Conservation (phyloP, 805 yeast genomes). For the Ogataea parapolymorpha region DNA sequence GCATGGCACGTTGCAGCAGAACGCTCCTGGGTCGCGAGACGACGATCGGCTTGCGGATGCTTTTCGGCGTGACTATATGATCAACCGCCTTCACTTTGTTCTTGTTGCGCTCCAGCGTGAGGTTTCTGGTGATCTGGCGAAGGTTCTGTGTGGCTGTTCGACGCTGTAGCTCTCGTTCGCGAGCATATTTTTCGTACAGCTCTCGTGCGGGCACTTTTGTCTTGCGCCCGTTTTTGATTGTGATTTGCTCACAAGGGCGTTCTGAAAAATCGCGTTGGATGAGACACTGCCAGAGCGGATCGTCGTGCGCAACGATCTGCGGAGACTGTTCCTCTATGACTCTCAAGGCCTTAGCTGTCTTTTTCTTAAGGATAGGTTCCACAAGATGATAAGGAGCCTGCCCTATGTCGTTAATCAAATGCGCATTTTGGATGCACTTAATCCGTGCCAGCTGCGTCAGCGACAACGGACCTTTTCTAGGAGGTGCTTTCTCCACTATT, state of each 20-base stretch:
- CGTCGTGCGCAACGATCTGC: constrained; percentile 39
- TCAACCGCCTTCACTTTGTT: constrained; percentile 37
- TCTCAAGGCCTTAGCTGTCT: constrained; percentile 43
- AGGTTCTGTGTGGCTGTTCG: constrained; percentile 43
- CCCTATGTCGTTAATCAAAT: constrained; percentile 33
- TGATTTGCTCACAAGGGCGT: constrained; percentile 33
- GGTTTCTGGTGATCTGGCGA: constrained; percentile 38
- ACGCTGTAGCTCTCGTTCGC: constrained; percentile 42
- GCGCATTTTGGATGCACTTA: constrained; percentile 31
- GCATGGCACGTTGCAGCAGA: constrained; percentile 31
- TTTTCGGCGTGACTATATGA: constrained; percentile 25
- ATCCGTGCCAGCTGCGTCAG: constrained; percentile 27
- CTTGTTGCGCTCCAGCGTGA: constrained; percentile 39
- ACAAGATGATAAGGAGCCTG: constrained; percentile 42
- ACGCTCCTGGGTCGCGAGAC: constrained; percentile 24
- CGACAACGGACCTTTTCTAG: constrained; percentile 23
- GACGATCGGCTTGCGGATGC: constrained; percentile 9
- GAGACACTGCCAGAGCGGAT: constrained; percentile 44
- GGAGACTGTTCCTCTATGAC: constrained; percentile 42
- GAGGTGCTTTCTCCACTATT: constrained; percentile 18
- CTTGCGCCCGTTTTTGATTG: constrained; percentile 18
- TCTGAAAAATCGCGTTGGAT: constrained; percentile 47
- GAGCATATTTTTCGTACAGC: constrained; percentile 37
- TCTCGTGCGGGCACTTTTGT: constrained; percentile 35
- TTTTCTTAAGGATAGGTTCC: constrained; percentile 43